Base-by-base conservation (phyloP, 78 protist species). In the Monosiga brevicollis region DNA sequence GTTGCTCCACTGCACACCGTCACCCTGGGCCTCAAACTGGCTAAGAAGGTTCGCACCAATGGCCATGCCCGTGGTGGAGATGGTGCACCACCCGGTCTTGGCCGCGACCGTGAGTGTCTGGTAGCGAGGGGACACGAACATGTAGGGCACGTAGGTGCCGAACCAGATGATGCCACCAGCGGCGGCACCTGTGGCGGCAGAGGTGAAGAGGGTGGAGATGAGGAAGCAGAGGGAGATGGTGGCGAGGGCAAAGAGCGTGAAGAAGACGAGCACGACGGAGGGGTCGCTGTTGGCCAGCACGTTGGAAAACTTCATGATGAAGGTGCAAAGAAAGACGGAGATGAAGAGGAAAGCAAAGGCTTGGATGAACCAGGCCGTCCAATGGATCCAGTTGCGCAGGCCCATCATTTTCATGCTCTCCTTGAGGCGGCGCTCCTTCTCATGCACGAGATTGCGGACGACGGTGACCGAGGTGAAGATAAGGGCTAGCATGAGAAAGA, bases 351-450 rank as follows among this genome's bases (percentile, higher is more conserved):
- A 39, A 49, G 34, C 10, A 22, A 75, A 36, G 1, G 39, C 49
- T 10, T 36, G 49, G 49, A 75, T 36, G 49, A 32, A 75, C 79
- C 79, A 75, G 23, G 39, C 49, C 54, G 49, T 2, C 79, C 79
- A 75, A 49, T 75, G 34, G 42, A 39, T 39, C 34, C 79, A 25
- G 0, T 25, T 39, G 22, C 24, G 36, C 39, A 75, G 49, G 6
- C 79, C 79, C 79, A 75, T 75, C 79, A 75, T 75, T 49, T 75
- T 49, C 62, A 49, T 49, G 62, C 62, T 49, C 15, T 49, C 62
- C 62, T 49, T 49, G 29, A 49, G 62, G 29, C 62, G 62, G 62
- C 62, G 62, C 62, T 49, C 62, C 15, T 49, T 49, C 62, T 49
- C 62, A 15, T 49, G 62, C 62, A 49, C 62, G 15, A 49, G 6